Conservation (phyloP, 352 stramenopile species). For the Thraustochytrium striatum region DNA sequence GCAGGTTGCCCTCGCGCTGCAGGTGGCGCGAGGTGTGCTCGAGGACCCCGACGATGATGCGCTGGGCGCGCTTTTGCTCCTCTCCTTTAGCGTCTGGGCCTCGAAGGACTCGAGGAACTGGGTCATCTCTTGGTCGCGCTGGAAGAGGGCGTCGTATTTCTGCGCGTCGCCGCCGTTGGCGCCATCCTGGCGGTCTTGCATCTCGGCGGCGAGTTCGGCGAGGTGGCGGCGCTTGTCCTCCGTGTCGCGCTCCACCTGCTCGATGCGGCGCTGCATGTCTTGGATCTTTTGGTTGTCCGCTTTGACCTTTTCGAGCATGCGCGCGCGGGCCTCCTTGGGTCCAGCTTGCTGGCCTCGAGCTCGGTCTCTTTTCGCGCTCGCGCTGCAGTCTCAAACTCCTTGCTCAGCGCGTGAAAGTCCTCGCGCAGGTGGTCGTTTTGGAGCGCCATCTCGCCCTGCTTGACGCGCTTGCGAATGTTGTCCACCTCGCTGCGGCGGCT, state of each 20-base stretch:
- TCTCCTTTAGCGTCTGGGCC: slow-evolving; percentile 66
- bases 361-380: too few relatives aligned
- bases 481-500: slow-evolving; percentile 28
- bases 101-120: slow-evolving; percentile 76
- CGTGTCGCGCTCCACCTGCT: slow-evolving; percentile 61
- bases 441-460: slow-evolving; percentile 64
- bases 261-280: slow-evolving; percentile 64
- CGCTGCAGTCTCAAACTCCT: slow-evolving; percentile 58
- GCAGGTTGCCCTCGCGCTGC: slow-evolving; percentile 68
- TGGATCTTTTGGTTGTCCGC: slow-evolving; percentile 75
- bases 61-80: slow-evolving; percentile 59
- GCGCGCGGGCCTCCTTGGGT: slow-evolving; percentile 72
- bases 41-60: slow-evolving; percentile 77
- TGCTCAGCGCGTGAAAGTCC: slow-evolving; percentile 68
- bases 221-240: slow-evolving; percentile 67
- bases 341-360: slow-evolving; percentile 74
- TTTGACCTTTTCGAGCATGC: slow-evolving; percentile 76
- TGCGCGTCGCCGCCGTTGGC: slow-evolving; percentile 51
- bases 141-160: slow-evolving; percentile 78
- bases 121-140: slow-evolving; percentile 84
- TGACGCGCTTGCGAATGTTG: slow-evolving; percentile 57
- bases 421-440: slow-evolving; percentile 66
- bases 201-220: slow-evolving; percentile 63
- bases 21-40: slow-evolving; percentile 78
- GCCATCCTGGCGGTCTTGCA: slow-evolving; percentile 55